phyloP scores from a whole-genome alignment of 176 grass and related monocot species.

The Themeda triandra region DNA sequence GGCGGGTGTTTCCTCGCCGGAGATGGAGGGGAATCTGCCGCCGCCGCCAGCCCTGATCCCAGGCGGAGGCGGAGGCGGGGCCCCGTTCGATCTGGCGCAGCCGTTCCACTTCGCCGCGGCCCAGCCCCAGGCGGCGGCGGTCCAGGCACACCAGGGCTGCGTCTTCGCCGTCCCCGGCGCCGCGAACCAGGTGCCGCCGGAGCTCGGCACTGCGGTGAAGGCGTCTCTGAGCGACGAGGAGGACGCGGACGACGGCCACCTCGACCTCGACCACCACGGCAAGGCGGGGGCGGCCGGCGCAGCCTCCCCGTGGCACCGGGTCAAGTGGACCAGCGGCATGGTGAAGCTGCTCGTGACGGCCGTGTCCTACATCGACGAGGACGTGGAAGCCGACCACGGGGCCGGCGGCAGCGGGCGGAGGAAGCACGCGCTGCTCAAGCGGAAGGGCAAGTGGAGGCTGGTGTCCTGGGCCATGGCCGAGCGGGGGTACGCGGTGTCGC shows the following conservation, averaged over 20 bases:
- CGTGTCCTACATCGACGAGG: slow-evolving; percentile 69
- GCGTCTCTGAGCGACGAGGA: slow-evolving; percentile 46
- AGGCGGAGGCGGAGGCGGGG: not conserved
- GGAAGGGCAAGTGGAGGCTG: slow-evolving; percentile 71
- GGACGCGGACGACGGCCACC: slow-evolving; percentile 34
- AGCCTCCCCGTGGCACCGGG: slow-evolving; percentile 48
- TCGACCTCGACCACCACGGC: slow-evolving; percentile 22
- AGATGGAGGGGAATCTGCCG: slow-evolving; percentile 49
- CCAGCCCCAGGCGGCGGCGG: not conserved
- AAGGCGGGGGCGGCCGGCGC: slow-evolving; percentile 4
- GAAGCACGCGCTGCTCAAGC: slow-evolving; percentile 58
- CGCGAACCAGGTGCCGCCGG: slow-evolving; percentile 21
- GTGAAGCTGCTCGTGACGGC: slow-evolving; percentile 67
- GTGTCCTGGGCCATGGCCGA: slow-evolving; percentile 48
- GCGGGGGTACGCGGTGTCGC: slow-evolving; percentile 50
- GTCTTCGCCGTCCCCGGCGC: slow-evolving; percentile 7
- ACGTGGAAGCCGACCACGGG: slow-evolving; percentile 19
- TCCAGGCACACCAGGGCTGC: slow-evolving; percentile 13
- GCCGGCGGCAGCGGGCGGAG: not conserved
- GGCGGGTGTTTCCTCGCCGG: not conserved
- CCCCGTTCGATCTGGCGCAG: slow-evolving; percentile 28
- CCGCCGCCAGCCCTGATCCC: slow-evolving; percentile 29
- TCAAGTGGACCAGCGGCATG: slow-evolving; percentile 77
- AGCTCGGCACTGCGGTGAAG: slow-evolving; percentile 32
- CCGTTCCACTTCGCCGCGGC: slow-evolving; percentile 20